Evolutionary conservation across 2,329 filamentous ascomycete species (phyloP).

Genomic region (Cephalotrichum gorgonifer): DNA sequence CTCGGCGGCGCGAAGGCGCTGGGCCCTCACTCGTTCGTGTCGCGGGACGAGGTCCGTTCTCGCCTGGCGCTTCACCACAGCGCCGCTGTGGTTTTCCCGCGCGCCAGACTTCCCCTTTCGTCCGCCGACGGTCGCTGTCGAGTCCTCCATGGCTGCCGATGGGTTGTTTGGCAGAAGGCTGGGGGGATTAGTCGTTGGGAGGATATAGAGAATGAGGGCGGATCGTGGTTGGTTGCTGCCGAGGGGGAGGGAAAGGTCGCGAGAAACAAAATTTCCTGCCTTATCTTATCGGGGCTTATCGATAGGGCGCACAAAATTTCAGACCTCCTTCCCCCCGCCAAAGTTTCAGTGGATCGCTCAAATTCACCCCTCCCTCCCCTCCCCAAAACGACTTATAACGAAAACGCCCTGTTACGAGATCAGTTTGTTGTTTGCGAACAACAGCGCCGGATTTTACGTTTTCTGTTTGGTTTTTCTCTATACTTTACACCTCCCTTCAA

Average conservation of each 20-base stretch:
- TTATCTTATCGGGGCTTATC: conserved; percentile 9
- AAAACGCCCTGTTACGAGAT: background rate
- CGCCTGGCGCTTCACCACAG: conserved; percentile 35
- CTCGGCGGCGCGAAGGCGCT: conserved; percentile 52
- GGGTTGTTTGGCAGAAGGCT: conserved; percentile 2
- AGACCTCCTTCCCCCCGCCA: conserved; percentile 7
- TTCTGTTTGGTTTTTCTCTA: background rate
- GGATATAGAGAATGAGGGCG: background rate
- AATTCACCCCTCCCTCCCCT: background rate
- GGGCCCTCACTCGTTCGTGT: conserved; percentile 38
- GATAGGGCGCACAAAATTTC: conserved; percentile 16
- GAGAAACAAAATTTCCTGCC: conserved; percentile 1
- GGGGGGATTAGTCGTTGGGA: background rate
- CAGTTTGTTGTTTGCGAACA: background rate
- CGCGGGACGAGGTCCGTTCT: conserved; percentile 42
- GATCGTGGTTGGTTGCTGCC: background rate
- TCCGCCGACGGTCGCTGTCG: conserved; percentile 16
- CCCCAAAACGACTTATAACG: background rate
- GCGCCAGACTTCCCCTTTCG: conserved; percentile 22
- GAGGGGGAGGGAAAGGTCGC: background rate
- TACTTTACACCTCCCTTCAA: background rate
- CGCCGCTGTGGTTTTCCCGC: conserved; percentile 36
- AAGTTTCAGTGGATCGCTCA: background rate
- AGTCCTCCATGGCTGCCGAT: conserved; percentile 20
- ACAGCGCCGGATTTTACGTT: background rate